Evolutionary conservation across 2,329 filamentous ascomycete genomes (phyloP).

Genomic region (Bretziella fagacearum): DNA sequence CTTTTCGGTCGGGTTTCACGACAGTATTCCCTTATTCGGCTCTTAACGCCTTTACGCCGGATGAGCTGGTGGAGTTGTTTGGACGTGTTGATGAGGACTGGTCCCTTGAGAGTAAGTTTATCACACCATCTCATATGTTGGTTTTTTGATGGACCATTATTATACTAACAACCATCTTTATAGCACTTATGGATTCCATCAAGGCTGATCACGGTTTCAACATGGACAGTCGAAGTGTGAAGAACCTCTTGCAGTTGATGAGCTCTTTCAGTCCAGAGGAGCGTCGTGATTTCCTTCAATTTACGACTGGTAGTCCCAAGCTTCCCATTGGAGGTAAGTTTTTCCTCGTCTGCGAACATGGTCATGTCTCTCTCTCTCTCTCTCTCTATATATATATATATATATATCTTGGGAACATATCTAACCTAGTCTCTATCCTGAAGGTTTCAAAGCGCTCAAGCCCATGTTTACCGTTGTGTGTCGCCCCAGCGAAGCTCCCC

Average conservation of each 20-base stretch:
- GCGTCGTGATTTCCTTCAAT: constrained; percentile 88
- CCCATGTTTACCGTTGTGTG: constrained; percentile 99
- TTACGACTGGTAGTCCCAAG: constrained; percentile 94
- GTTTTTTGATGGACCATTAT: constrained; percentile 15
- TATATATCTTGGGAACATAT: too few species aligned
- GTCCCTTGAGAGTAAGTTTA: constrained; percentile 77
- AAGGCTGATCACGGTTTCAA: constrained; percentile 98
- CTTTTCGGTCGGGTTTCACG: constrained; percentile 81
- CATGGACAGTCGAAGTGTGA: constrained; percentile 92
- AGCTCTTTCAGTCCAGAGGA: constrained; percentile 60
- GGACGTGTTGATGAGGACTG: constrained; percentile 88
- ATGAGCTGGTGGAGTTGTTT: constrained; percentile 88
- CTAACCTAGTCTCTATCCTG: too few species aligned
- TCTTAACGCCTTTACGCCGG: constrained; percentile 81
- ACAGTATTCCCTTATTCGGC: constrained; percentile 93
- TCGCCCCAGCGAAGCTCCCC: constrained; percentile 92
- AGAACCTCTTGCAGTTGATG: constrained; percentile 86
- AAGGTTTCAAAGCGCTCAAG: constrained; percentile 93
- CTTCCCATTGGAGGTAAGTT: constrained; percentile 86
- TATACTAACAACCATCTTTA: constrained; percentile 15
- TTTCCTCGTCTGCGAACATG: background rate
- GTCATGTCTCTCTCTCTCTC: background rate
- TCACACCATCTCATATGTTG: background rate
- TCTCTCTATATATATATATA: too few species aligned
- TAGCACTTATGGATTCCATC: constrained; percentile 91